Evolutionary conservation across 192 early-diverging fungal genomes (phyloP).

Genomic region (Pecoramyces ruminantium): DNA sequence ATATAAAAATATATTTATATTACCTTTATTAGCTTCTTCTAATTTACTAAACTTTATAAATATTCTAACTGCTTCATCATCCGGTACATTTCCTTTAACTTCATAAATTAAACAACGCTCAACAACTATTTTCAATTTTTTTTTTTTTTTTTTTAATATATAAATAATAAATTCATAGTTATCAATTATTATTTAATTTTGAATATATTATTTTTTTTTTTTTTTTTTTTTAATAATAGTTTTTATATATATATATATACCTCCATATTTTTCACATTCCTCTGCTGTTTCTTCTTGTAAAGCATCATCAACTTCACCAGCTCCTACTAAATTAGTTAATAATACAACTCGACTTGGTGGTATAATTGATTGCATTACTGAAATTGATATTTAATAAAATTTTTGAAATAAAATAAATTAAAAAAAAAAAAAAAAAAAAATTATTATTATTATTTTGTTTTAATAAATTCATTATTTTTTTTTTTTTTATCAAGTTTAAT

Average conservation of each 20-base stretch:
- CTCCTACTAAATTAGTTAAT: slow-evolving; percentile 20
- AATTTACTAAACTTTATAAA: slow-evolving; percentile 51
- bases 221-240: no score
- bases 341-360: slow-evolving; percentile 4
- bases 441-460: slow-evolving; percentile 11
- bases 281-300: slow-evolving; percentile 57
- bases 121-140: background rate
- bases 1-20: background rate
- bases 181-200: no score
- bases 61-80: slow-evolving; percentile 57
- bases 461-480: slow-evolving; percentile 3
- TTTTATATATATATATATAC: no score
- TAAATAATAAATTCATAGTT: no score
- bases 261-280: slow-evolving; percentile 61
- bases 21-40: slow-evolving; percentile 24
- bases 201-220: no score
- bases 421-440: no score
- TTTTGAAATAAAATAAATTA: no score
- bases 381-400: no score
- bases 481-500: no score
- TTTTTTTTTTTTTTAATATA: no score
- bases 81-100: slow-evolving; percentile 24
- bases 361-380: slow-evolving; percentile 54
- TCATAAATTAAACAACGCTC: background rate
- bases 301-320: slow-evolving; percentile 57